These are phyloP conservation scores for Gaeumannomyces tritici DNA, from an alignment of 2,329 filamentous ascomycete genomes.

Conservation along the genomic window DNA sequence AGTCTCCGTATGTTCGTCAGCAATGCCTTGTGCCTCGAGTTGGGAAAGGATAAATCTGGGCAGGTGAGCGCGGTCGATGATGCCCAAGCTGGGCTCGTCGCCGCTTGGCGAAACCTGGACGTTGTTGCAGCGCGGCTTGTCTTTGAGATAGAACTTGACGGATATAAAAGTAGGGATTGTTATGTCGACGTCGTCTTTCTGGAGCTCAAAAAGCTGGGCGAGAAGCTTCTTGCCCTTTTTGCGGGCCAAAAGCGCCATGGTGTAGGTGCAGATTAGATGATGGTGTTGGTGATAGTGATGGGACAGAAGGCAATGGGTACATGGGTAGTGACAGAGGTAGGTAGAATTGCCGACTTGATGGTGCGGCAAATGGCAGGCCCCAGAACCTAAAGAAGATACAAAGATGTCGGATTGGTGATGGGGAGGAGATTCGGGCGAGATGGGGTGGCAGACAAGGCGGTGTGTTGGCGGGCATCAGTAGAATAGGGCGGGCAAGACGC, in stretches of 20 bases:
- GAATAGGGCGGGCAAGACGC: neutral
- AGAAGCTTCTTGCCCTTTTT: constrained; percentile 8
- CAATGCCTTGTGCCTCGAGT: constrained; percentile 11
- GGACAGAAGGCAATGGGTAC: neutral
- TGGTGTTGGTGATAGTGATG: neutral
- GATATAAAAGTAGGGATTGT: constrained; percentile 7
- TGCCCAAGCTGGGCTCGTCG: neutral
- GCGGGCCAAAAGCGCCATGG: constrained; percentile 2
- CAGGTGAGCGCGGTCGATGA: constrained; percentile 1
- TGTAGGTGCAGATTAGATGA: neutral
- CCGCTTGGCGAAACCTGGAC: neutral
- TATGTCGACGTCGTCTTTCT: constrained; percentile 8
- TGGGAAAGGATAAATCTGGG: constrained; percentile 10
- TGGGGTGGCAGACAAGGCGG: too few species aligned
- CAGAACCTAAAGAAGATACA: neutral
- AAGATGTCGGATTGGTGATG: neutral
- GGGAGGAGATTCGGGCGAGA: neutral
- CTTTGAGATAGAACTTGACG: constrained; percentile 6
- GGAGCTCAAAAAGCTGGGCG: constrained; percentile 7
- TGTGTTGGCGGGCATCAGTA: neutral
- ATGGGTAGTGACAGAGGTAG: neutral
- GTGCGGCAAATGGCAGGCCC: neutral
- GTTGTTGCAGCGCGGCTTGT: constrained; percentile 4
- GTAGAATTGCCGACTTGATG: neutral
- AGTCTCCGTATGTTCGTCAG: constrained; percentile 4